Percentiles rank a stretch among this genome's conserved stretches.
Conservation (phyloP, 1,284 basidiomycete species). For the Schizopora paradoxa region DNA sequence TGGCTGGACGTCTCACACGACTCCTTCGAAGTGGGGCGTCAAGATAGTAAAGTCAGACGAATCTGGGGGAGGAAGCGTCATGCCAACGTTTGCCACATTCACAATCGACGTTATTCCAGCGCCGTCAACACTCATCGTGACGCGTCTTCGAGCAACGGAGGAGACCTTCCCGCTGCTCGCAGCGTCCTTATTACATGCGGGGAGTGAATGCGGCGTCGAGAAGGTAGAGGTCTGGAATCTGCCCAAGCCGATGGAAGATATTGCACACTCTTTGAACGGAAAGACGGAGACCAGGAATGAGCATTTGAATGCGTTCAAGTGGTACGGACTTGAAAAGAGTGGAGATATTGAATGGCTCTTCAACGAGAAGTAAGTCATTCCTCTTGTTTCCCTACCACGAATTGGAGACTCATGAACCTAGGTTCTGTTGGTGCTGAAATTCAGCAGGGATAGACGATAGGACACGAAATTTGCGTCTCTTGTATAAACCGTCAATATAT, state of each 20-base stretch:
- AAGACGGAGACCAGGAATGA: conserved; percentile 36
- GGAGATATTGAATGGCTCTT: conserved; percentile 44
- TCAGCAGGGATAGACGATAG: neutral
- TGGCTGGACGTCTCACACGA: conserved; percentile 27
- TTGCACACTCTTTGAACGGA: conserved; percentile 35
- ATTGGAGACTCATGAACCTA: neutral
- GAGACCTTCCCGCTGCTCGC: conserved; percentile 38
- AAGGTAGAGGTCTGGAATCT: conserved; percentile 56
- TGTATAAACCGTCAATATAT: no score
- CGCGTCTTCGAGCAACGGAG: conserved; percentile 38
- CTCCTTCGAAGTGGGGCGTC: conserved; percentile 10
- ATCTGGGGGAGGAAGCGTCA: neutral
- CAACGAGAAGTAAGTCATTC: conserved; percentile 39
- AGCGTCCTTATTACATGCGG: conserved; percentile 33
- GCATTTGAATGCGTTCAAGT: conserved; percentile 50
- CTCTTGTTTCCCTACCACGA: neutral
- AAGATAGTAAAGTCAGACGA: neutral
- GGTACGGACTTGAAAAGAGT: conserved; percentile 43
- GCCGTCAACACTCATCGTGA: conserved; percentile 42
- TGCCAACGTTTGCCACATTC: conserved; percentile 44
- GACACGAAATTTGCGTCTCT: no score
- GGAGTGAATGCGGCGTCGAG: conserved; percentile 34
- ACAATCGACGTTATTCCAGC: conserved; percentile 38
- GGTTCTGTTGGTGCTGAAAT: conserved; percentile 12
- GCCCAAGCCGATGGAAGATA: conserved; percentile 29